Conservation (phyloP, 139 green algal genomes). For the Desmodesmus armatus region DNA sequence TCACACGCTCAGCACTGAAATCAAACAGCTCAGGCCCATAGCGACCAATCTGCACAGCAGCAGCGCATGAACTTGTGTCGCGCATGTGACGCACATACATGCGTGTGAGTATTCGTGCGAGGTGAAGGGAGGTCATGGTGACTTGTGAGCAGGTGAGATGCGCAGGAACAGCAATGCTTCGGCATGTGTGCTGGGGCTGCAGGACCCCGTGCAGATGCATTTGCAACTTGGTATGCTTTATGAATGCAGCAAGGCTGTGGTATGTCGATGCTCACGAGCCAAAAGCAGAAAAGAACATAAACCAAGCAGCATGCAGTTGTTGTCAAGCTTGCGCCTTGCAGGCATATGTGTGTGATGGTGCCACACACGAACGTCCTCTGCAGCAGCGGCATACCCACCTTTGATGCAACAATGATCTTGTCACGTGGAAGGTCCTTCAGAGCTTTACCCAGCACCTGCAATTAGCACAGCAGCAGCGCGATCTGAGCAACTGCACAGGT, state of each 20-base stretch:
- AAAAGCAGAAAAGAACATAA: background rate
- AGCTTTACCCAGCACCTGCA: constrained; percentile 80
- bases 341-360: too few relatives aligned
- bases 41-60: constrained; percentile 70
- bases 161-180: too few relatives aligned
- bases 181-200: too few relatives aligned
- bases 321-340: too few relatives aligned
- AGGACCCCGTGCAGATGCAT: too few relatives aligned
- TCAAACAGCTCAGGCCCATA: constrained; percentile 90
- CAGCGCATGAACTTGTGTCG: background rate
- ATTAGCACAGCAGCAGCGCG: too few relatives aligned
- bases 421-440: constrained; percentile 83
- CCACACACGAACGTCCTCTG: background rate
- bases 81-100: too few relatives aligned
- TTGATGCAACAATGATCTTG: constrained; percentile 89
- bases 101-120: background rate
- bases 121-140: background rate
- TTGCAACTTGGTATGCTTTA: too few relatives aligned
- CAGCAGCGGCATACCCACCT: constrained; percentile 65
- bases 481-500: too few relatives aligned
- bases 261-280: background rate
- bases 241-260: too few relatives aligned
- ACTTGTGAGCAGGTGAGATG: background rate
- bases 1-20: constrained; percentile 87
- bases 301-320: background rate